Evolutionary conservation across 768 basidiomycete species (phyloP).

Genomic region (Suillus discolor): DNA sequence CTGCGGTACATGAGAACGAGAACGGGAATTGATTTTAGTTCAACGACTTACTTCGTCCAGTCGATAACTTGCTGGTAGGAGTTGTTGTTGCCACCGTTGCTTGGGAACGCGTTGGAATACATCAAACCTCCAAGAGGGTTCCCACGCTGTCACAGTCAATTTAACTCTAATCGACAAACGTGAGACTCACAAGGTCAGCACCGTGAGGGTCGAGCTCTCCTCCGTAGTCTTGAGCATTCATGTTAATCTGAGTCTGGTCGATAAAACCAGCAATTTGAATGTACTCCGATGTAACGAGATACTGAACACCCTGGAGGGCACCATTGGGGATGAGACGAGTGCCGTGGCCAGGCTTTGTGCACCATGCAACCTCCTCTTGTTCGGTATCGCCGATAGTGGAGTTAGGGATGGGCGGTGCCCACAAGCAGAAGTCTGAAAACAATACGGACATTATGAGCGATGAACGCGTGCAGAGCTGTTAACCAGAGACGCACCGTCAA

Average conservation of each 20-base stretch:
- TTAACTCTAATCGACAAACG: slow-evolving; percentile 17
- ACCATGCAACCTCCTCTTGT: slow-evolving; percentile 72
- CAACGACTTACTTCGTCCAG: slow-evolving; percentile 59
- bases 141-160: slow-evolving; percentile 53
- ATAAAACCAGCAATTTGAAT: slow-evolving; percentile 64
- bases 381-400: slow-evolving; percentile 67
- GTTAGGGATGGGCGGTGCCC: slow-evolving; percentile 53
- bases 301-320: slow-evolving; percentile 65
- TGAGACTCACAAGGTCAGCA: slow-evolving; percentile 51
- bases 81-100: slow-evolving; percentile 38
- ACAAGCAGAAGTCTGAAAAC: slow-evolving; percentile 69
- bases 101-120: slow-evolving; percentile 60
- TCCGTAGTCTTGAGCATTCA: slow-evolving; percentile 57
- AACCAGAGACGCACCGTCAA: slow-evolving; percentile 32
- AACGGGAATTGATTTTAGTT: not conserved
- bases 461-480: not conserved
- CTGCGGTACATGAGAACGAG: slow-evolving; percentile 36
- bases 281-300: slow-evolving; percentile 59
- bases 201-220: slow-evolving; percentile 82
- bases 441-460: slow-evolving; percentile 28
- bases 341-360: slow-evolving; percentile 64
- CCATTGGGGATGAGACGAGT: slow-evolving; percentile 71
- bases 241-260: slow-evolving; percentile 60
- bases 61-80: slow-evolving; percentile 57
- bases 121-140: slow-evolving; percentile 77